phyloP scores from a whole-genome alignment of 495 filamentous ascomycete species.

The Aspergillus nidulans region DNA sequence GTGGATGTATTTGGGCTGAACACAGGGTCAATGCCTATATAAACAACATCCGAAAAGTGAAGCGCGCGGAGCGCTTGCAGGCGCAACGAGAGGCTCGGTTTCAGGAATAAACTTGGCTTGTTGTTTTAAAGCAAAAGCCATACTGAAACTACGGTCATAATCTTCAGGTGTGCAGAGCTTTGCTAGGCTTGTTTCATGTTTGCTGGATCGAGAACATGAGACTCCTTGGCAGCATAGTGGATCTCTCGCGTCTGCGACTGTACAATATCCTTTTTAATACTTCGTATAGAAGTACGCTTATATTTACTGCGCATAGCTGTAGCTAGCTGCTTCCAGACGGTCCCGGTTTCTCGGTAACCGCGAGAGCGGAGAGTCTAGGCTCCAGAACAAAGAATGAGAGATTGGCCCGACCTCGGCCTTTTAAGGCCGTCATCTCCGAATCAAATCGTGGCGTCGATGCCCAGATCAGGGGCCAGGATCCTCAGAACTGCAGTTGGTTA shows the following conservation, averaged over 20 bases:
- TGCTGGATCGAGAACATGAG: background rate
- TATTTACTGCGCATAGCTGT: background rate
- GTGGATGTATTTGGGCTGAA: conserved; percentile 82
- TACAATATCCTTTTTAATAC: background rate
- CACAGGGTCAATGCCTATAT: conserved; percentile 63
- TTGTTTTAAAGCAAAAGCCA: background rate
- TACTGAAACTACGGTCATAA: background rate
- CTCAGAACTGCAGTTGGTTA: background rate
- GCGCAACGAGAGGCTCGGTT: conserved; percentile 51
- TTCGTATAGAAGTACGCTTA: background rate
- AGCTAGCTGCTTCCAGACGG: background rate
- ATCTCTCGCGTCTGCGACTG: background rate
- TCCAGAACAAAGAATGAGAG: background rate
- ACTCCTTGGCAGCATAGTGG: background rate
- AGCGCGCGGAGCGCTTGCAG: conserved; percentile 59
- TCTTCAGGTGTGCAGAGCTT: background rate
- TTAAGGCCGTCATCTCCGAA: background rate
- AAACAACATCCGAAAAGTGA: conserved; percentile 45
- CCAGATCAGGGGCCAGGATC: background rate
- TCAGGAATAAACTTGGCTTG: conserved; percentile 9
- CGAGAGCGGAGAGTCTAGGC: background rate
- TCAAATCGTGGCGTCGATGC: background rate
- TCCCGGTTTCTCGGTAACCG: background rate
- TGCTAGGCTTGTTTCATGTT: conserved; percentile 4
- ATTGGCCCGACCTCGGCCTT: background rate